Evolutionary conservation across 1,284 basidiomycete genomes (phyloP).

Genomic region (Hemileia vastatrix): DNA sequence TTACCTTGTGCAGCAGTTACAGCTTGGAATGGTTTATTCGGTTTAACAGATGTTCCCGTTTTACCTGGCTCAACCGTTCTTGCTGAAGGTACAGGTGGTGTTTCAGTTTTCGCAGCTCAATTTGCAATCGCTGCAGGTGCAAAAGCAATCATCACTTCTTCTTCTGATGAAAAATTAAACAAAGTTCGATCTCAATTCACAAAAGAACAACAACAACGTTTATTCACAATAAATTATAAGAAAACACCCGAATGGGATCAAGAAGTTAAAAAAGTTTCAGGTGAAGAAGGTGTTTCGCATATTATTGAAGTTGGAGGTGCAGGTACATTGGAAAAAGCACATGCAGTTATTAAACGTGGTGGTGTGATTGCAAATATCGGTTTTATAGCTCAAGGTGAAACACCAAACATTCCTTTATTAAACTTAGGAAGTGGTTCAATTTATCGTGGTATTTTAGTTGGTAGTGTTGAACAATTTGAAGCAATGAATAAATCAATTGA

Average conservation of each 20-base stretch:
- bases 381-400: constrained; percentile 45
- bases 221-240: constrained; percentile 54
- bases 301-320: constrained; percentile 37
- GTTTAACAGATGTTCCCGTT: constrained; percentile 47
- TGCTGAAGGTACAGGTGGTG: constrained; percentile 55
- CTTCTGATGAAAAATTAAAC: constrained; percentile 55
- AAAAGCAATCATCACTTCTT: constrained; percentile 55
- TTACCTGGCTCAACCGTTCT: constrained; percentile 46
- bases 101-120: constrained; percentile 53
- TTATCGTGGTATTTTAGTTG: constrained; percentile 46
- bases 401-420: too few species aligned
- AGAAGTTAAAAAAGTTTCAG: constrained; percentile 46
- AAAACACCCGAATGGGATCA: constrained; percentile 53
- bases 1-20: constrained; percentile 51
- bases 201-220: too few species aligned
- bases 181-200: too few species aligned
- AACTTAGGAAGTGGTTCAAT: too few species aligned
- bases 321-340: constrained; percentile 33
- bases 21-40: constrained; percentile 51
- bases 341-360: constrained; percentile 45
- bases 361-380: constrained; percentile 53
- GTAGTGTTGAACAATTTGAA: constrained; percentile 47
- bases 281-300: constrained; percentile 31
- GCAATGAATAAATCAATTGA: constrained; percentile 50
- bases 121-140: constrained; percentile 55